Evolutionary conservation across 495 filamentous ascomycete genomes (phyloP), one percentile per base, ranked within the genome.

Genomic region (Penicillium ochrochloron): DNA sequence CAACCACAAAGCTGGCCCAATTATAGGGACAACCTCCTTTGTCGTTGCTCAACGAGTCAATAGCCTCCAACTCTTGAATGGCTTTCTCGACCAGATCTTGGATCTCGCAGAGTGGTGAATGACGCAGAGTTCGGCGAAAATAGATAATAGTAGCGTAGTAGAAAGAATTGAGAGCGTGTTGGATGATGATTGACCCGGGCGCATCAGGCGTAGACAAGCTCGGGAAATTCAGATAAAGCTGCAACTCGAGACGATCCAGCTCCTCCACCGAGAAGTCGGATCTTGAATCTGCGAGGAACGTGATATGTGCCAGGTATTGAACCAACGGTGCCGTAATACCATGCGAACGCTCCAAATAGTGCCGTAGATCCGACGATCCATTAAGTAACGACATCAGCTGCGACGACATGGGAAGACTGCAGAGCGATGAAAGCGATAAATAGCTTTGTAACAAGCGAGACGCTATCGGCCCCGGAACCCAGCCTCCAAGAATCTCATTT

Each of bases 61-160:
- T 60, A 0, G 69, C 66, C 42, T 73, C 71, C 25, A 73, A 39
- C n/a, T 73, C 71, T 35, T 64, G 48, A 2, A 71, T 44, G 2
- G 69, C 71, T 42, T 73, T 73, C 33, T 71, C 71, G 5, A 73
- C 67, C 12, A 73, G 39, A 15, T 71, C 71, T 39, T 73, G 71
- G 12, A 73, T 57, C 3, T 73, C 63, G 21, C 17, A 51, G 8
- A 70, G 57, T 17, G 44, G 44, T 5, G 62, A 62, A 9, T 55
- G 64, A 2, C 71, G 71, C 27, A 73, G 39, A 5, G 56, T 70
- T 10, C 71, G 71, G 12, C 66, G 66, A 56, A 73, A 73, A 15
- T 66, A 71, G 19, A 73, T 62, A 3, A 73, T 67, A 2, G 66
- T 69, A 0, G 71, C 71, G n/a, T 71, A 73, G 39, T 73, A 73